Percentiles rank a stretch among this genome's conserved stretches.
Conservation (phyloP, 2,329 filamentous ascomycete species). For the Fusarium sp. region DNA sequence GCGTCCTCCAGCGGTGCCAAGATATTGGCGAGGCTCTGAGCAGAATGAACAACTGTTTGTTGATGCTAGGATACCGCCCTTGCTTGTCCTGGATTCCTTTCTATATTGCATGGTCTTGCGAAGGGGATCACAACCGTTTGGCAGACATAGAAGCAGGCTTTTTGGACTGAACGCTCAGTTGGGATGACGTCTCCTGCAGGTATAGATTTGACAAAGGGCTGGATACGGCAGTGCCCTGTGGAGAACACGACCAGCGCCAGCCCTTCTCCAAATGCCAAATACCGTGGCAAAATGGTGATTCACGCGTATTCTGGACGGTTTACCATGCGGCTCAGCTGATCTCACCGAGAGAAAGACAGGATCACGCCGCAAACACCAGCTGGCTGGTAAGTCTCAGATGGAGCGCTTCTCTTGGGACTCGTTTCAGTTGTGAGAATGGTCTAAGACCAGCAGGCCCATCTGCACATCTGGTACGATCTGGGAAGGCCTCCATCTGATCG, state of each 20-base stretch:
- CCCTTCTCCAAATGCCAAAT: conserved; percentile 32
- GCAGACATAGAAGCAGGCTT: conserved; percentile 18
- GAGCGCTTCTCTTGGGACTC: conserved; percentile 21
- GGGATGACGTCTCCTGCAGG: conserved; percentile 9
- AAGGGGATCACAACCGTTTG: conserved; percentile 30
- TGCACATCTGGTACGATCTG: conserved; percentile 32
- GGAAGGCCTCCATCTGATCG: conserved; percentile 34
- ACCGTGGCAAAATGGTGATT: conserved; percentile 20
- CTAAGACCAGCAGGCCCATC: conserved; percentile 21
- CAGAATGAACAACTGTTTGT: conserved; percentile 35
- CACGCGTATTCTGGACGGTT: conserved; percentile 13
- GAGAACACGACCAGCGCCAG: conserved; percentile 18
- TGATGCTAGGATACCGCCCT: conserved; percentile 13
- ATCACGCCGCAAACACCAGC: conserved; percentile 17
- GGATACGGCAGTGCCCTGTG: conserved; percentile 18
- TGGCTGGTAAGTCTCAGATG: conserved; percentile 1
- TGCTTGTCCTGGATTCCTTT: conserved; percentile 10
- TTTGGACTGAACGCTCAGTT: conserved; percentile 18
- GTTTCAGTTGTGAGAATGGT: conserved; percentile 23
- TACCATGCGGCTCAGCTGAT: conserved; percentile 15
- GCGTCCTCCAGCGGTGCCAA: conserved; percentile 19
- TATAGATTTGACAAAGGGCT: conserved; percentile 2
- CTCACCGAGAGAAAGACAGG: neutral
- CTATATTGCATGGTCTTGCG: conserved; percentile 15
- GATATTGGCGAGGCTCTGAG: conserved; percentile 4